Percentiles rank a stretch among this genome's conserved stretches.
Evolutionary conservation across 2,329 filamentous ascomycete species (phyloP).

Genomic region (Alternaria sp.): DNA sequence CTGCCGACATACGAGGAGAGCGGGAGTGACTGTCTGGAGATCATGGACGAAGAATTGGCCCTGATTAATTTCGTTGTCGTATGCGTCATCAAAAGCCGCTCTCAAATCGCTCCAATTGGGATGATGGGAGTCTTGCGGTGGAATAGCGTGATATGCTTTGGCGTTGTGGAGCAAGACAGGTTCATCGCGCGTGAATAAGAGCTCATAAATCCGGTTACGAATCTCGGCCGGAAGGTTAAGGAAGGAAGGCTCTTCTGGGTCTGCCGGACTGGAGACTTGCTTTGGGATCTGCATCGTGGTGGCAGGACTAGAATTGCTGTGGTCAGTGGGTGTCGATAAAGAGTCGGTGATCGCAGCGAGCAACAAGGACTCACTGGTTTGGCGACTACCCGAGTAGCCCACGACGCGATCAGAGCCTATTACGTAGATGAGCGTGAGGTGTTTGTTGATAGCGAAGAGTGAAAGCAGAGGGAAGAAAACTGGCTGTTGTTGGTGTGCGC

Average conservation of each 20-base stretch:
- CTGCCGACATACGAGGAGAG: background rate
- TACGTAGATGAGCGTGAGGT: no score
- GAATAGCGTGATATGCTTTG: background rate
- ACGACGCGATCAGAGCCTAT: background rate
- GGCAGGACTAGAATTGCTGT: background rate
- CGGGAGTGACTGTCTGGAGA: background rate
- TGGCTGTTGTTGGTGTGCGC: background rate
- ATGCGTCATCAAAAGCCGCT: background rate
- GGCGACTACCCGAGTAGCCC: background rate
- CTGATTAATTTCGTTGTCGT: background rate
- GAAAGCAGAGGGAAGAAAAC: rapidly evolving
- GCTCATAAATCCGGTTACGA: slow-evolving; percentile 19
- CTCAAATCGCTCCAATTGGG: rapidly evolving
- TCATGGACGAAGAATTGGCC: background rate
- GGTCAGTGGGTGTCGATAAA: background rate
- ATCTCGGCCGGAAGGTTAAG: slow-evolving; percentile 6
- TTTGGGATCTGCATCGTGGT: background rate
- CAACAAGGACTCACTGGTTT: background rate
- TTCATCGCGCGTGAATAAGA: slow-evolving; percentile 14
- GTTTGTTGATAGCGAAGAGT: background rate
- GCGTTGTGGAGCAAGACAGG: background rate
- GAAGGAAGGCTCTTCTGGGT: background rate
- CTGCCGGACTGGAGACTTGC: background rate
- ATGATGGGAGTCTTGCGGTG: no score
- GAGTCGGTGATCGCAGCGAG: background rate